phyloP scores from a whole-genome alignment of 2,329 filamentous ascomycete genomes.

The Pseudogymnoascus sp. region DNA sequence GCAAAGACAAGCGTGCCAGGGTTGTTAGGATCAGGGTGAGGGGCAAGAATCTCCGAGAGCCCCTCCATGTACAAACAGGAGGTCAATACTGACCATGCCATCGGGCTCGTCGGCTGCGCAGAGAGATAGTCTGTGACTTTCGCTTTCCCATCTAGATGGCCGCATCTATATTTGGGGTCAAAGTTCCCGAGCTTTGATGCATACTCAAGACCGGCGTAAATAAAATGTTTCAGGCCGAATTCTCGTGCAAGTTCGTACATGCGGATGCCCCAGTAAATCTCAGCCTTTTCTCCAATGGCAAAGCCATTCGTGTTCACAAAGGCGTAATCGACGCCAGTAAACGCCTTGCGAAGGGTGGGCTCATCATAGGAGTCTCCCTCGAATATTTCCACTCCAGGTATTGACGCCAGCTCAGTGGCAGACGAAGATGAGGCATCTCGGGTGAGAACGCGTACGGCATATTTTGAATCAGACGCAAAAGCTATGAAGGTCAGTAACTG shows the following conservation, averaged over 20 bases:
- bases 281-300: slow-evolving; percentile 28
- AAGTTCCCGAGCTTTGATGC: slow-evolving; percentile 30
- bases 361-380: slow-evolving; percentile 31
- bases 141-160: slow-evolving; percentile 35
- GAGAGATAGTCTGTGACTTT: slow-evolving; percentile 23
- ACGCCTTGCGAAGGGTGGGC: slow-evolving; percentile 27
- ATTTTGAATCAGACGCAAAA: slow-evolving; percentile 12
- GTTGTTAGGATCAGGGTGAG: slow-evolving; percentile 12
- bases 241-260: slow-evolving; percentile 25
- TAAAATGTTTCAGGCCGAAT: slow-evolving; percentile 22
- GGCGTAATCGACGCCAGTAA: slow-evolving; percentile 28
- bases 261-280: slow-evolving; percentile 31
- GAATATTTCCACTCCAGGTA: slow-evolving; percentile 32
- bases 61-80: slow-evolving; percentile 28
- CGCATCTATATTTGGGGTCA: slow-evolving; percentile 28
- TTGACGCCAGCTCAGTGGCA: slow-evolving; percentile 27
- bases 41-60: slow-evolving; percentile 18
- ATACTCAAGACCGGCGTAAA: slow-evolving; percentile 33
- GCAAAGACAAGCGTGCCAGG: slow-evolving; percentile 12
- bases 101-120: slow-evolving; percentile 13
- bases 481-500: background rate
- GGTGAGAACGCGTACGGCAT: slow-evolving; percentile 32
- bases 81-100: slow-evolving; percentile 22
- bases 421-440: slow-evolving; percentile 27
- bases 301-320: slow-evolving; percentile 37